phyloP scores from a whole-genome alignment of 2,329 filamentous ascomycete genomes.

The Penicillium hordei region DNA sequence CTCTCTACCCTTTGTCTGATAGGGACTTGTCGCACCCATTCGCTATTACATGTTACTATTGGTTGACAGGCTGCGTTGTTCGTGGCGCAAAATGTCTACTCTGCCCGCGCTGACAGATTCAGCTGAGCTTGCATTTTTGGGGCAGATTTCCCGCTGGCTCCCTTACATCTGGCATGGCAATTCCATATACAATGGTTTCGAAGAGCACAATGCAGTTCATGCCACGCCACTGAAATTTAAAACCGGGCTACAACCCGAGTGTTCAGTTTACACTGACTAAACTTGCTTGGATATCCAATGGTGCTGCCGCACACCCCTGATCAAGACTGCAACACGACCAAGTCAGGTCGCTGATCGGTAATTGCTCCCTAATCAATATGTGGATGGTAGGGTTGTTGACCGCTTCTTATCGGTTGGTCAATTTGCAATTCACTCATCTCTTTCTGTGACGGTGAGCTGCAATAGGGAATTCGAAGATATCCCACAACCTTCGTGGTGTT shows the following conservation, averaged over 20 bases:
- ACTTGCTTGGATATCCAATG: conserved; percentile 14
- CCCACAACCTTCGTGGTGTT: not conserved
- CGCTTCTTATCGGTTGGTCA: conserved; percentile 7
- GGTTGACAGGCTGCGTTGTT: not conserved
- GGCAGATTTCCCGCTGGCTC: not conserved
- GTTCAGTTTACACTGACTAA: not conserved
- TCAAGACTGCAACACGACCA: conserved; percentile 3
- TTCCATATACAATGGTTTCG: conserved; percentile 4
- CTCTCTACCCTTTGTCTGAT: conserved; percentile 12
- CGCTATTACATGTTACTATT: conserved; percentile 1
- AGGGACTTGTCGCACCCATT: conserved; percentile 14
- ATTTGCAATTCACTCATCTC: conserved; percentile 3
- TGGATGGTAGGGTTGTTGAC: conserved; percentile 6
- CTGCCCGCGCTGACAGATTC: not conserved
- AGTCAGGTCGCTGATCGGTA: conserved; percentile 7
- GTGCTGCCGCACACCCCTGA: conserved; percentile 4
- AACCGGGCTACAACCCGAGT: conserved; percentile 1
- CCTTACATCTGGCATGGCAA: conserved; percentile 15
- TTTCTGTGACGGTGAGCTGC: not conserved
- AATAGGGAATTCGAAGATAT: not conserved
- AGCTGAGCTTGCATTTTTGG: conserved; percentile 14
- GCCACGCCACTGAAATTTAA: conserved; percentile 3
- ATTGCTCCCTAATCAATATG: not conserved
- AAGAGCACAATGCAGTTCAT: not conserved
- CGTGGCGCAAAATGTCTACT: not conserved